Conservation (phyloP, 2,329 filamentous ascomycete genomes). For the Hypomyces rosellus region DNA sequence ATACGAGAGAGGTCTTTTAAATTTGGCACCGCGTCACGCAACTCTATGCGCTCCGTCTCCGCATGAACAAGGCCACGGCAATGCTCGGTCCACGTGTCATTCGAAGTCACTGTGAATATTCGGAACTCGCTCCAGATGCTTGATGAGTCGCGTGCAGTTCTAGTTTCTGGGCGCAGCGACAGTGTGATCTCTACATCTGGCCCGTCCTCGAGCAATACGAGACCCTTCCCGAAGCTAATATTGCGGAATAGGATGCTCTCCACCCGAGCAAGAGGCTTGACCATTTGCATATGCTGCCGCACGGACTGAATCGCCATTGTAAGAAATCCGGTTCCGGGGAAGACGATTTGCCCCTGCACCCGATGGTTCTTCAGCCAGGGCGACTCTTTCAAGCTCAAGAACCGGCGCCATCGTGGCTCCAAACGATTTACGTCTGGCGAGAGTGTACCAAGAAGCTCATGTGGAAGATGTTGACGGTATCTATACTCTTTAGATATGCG, state of each 20-base stretch:
- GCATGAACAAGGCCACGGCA: conserved; percentile 21
- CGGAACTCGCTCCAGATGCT: conserved; percentile 19
- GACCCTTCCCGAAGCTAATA: conserved; percentile 16
- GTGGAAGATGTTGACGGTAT: conserved; percentile 1
- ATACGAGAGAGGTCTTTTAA: no score
- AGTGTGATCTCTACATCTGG: conserved; percentile 15
- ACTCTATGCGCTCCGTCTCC: neutral
- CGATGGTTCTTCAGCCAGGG: no score
- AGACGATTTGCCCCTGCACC: conserved; percentile 25
- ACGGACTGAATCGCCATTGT: neutral
- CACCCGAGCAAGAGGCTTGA: conserved; percentile 9
- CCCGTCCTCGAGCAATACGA: conserved; percentile 13
- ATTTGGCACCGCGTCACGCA: neutral
- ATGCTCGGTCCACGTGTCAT: conserved; percentile 20
- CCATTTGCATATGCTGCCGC: conserved; percentile 10
- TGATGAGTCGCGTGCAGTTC: conserved; percentile 13
- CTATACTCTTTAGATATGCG: conserved; percentile 13
- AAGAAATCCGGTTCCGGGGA: conserved; percentile 24
- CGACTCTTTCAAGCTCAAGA: conserved; percentile 1
- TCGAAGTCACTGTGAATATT: conserved; percentile 15
- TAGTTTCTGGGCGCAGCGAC: conserved; percentile 14
- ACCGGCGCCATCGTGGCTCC: conserved; percentile 14
- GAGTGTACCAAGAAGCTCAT: conserved; percentile 13
- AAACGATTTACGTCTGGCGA: conserved; percentile 11
- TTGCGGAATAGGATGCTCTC: conserved; percentile 15